Base-by-base conservation (phyloP, 306 rosid species). In the Myrica gale region DNA sequence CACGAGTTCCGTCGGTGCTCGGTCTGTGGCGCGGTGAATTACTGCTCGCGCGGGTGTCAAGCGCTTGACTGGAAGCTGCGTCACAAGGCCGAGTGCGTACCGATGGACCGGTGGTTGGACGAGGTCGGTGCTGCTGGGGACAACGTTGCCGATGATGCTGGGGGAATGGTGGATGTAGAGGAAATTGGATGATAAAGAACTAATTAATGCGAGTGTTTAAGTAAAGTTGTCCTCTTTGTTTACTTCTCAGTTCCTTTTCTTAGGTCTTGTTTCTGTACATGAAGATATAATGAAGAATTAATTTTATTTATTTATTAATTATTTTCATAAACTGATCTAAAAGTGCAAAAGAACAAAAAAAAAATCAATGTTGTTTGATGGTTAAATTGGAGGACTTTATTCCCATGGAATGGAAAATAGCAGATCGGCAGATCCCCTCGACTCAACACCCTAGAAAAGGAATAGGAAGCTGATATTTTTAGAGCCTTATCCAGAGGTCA, bases 11-110 rank as follows among this genome's bases (percentile, higher is more conserved):
- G 98, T 5, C 74, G 95, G 69, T 94, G 98, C 74, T 90, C 98
- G 0, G 93, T 90, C 17, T 94, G 98, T 15, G 93, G 98, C 0
- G 84, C 74, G 75, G 98, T 82, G 17, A 91, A 90, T 6, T 94
- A 94, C 67, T 94, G 98, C 68, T 94, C 98, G 6, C 92, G 98
- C 8, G 93, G 88, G 2, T 94, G 98, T 58, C 98, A 94, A 68
- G 91, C 97, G 53, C 69, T 94, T 9, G 97, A 94, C 78, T 94
- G 98, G 97, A 94, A 90, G 74, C 58, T 86, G 70, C 63, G 91
- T 3, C 98, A 93, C 26, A 91, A 87, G 71, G 52, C 44, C 47
- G 88, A 88, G 69, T 93, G 98, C 67, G 54, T 77, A 16, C 90
- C 88, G 51, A 43, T 41, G 8, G 83, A 76, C 23, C 45, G n/a